Conservation (phyloP, 306 rosid species). For the Rosa rugosa region DNA sequence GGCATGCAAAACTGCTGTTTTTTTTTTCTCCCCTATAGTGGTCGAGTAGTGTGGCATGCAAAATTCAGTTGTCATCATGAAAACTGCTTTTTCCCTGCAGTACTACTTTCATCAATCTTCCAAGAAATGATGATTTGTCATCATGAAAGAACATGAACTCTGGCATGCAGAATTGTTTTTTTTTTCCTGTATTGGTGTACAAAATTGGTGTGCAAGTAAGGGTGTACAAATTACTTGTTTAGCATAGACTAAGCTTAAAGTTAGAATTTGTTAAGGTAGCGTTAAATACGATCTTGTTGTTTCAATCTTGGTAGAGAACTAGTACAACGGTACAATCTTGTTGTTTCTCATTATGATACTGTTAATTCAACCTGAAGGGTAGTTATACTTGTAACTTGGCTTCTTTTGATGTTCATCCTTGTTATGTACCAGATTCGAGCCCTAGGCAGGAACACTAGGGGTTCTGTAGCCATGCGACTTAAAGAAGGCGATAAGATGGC, state of each 20-base stretch:
- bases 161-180: not conserved
- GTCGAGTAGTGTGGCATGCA: not conserved
- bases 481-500: constrained; percentile 87
- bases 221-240: not conserved
- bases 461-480: constrained; percentile 86
- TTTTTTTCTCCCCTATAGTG: not conserved
- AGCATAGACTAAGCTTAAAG: not conserved
- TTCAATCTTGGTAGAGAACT: not conserved
- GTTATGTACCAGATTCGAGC: constrained; percentile 72
- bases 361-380: not conserved
- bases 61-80: not conserved
- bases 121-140: not conserved
- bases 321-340: not conserved
- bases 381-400: not conserved
- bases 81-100: not conserved
- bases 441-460: constrained; percentile 83
- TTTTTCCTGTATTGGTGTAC: not conserved
- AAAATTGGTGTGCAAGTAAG: not conserved
- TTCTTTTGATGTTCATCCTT: constrained; percentile 12
- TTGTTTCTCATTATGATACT: not conserved
- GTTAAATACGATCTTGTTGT: not conserved
- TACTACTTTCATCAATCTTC: not conserved
- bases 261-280: not conserved
- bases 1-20: not conserved
- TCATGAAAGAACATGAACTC: not conserved